Base-by-base conservation (phyloP, 192 early-diverging fungal species). In the Backusella australiensis region DNA sequence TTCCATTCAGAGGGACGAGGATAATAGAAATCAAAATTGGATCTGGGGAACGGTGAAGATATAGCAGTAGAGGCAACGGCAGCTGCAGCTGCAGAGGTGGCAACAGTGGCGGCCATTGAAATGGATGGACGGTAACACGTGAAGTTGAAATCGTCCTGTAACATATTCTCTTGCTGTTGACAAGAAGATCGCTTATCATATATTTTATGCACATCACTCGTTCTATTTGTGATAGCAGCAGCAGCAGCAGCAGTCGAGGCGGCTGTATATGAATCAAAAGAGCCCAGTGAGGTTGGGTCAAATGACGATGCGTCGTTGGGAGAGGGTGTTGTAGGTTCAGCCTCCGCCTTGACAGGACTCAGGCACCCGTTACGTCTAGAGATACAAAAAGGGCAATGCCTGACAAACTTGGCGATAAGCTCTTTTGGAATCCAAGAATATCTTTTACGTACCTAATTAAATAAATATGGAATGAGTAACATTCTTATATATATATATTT, bases 401-500 rank as follows among this genome's bases (percentile, higher is more conserved):
- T 68, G 34, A 79, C 78, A 74, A 79, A 79, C 11, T 74, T 53
- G 19, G 78, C 78, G 44, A 79, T 75, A 36, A 79, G 56, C 49
- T 79, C 78, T 72, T 79, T 79, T 1, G 78, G 78, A 26, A 79
- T 79, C 78, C 78, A 79, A 38, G 78, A 79, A 72, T 72, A 79
- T n/a, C 59, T 67, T 56, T 63, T 74, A 39, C 78, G 73, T 44
- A 79, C 77, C 77, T 78, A 32, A n/a, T 59, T 32, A 8, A 41
- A 75, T 23, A 32, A 44, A 68, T 35, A 67, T 14, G 39, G 34
- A 68, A 75, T 75, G 66, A 49, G 44, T 72, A 49, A 75, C 42
- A 67, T 67, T 41, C 23, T 75, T 44, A 67, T 75, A 68, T 68
- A 68, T 68, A 68, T 21, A 67, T 68, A n/a, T 72, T 75, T 68